Percentiles rank a stretch among this genome's conserved stretches.
Evolutionary conservation across 2,329 filamentous ascomycete genomes (phyloP).

Genomic region (Phialophora chinensis): DNA sequence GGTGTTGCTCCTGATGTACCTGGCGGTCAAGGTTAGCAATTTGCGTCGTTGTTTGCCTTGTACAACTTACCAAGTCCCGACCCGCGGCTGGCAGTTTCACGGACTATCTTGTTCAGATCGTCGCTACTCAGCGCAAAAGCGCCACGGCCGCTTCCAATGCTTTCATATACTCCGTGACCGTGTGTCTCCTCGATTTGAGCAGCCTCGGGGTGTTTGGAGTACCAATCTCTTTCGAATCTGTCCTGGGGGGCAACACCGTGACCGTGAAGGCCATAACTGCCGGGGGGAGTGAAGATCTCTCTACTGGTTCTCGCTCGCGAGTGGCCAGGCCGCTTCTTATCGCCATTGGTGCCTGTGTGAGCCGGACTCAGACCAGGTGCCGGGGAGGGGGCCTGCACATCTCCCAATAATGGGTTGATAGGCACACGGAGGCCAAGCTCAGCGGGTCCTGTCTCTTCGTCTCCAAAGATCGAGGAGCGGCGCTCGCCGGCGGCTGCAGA

Average conservation of each 20-base stretch:
- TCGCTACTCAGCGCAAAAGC: slow-evolving; percentile 89
- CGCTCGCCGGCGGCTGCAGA: slow-evolving; percentile 56
- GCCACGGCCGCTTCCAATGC: slow-evolving; percentile 63
- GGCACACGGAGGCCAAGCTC: slow-evolving; percentile 92
- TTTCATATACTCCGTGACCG: slow-evolving; percentile 64
- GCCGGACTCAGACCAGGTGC: slow-evolving; percentile 57
- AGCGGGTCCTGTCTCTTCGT: slow-evolving; percentile 85
- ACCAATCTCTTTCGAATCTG: slow-evolving; percentile 89
- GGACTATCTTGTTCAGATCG: slow-evolving; percentile 87
- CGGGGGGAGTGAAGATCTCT: slow-evolving; percentile 75
- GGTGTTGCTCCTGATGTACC: slow-evolving; percentile 67
- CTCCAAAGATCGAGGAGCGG: slow-evolving; percentile 62
- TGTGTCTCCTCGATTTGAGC: slow-evolving; percentile 71
- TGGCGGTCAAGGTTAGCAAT: slow-evolving; percentile 48
- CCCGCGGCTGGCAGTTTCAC: slow-evolving; percentile 64
- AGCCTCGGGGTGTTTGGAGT: slow-evolving; percentile 86
- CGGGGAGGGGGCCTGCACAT: slow-evolving; percentile 93
- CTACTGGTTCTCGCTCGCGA: slow-evolving; percentile 74
- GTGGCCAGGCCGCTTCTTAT: slow-evolving; percentile 63
- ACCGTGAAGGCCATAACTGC: slow-evolving; percentile 90
- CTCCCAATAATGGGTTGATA: slow-evolving; percentile 89
- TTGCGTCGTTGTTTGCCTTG: slow-evolving; percentile 13
- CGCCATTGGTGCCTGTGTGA: slow-evolving; percentile 36
- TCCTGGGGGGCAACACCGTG: slow-evolving; percentile 78
- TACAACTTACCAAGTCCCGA: slow-evolving; percentile 58